Evolutionary conservation across 2,329 filamentous ascomycete genomes (phyloP), one percentile per base, ranked within the genome.

Genomic region (Stagonosporopsis vannaccii): DNA sequence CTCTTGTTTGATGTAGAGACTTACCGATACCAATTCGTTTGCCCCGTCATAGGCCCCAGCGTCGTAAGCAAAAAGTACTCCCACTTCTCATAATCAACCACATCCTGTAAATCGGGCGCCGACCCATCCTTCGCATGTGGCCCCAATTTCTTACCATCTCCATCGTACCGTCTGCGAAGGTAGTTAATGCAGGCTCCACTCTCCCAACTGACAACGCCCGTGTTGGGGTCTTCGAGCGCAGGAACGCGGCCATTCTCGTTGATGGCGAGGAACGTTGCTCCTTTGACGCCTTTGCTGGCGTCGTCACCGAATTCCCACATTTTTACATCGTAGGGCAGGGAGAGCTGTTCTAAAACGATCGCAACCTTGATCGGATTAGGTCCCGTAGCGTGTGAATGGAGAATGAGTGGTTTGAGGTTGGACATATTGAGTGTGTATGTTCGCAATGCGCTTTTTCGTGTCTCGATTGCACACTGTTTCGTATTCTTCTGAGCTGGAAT

Each of bases 331-430:
- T 79, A 80, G 8, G 73, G 72, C 20, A 82, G n/a, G 3, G 62
- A 58, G 28, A 82, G 77, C 61, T 81, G 78, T 49, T 80, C 76
- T 26, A 82, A 74, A 30, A 81, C 61, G 37, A 82, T 75, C 44
- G 74, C 74, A 6, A 82, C 77, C 60, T 81, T 81, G 68, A 70
- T 73, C 40, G 75, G 75, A 57, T 78, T 78, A 9, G 76, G 77
- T 17, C 74, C 74, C 25, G 48, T 35, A n/a, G 52, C 45, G 17
- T 58, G 51, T 33, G 48, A 41, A 26, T 54, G 60, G 30, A 65
- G 57, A 28, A 54, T 55, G 42, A 65, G 53, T 7, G 61, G 60
- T 19, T 64, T 60, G 28, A 43, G 30, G n/a, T 6, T 35, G 6
- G 53, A 37, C 53, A 56, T 56, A 8, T 19, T 42, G 36, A 15